Conservation (phyloP, 352 stramenopile species). For the Globisporangium parvum region DNA sequence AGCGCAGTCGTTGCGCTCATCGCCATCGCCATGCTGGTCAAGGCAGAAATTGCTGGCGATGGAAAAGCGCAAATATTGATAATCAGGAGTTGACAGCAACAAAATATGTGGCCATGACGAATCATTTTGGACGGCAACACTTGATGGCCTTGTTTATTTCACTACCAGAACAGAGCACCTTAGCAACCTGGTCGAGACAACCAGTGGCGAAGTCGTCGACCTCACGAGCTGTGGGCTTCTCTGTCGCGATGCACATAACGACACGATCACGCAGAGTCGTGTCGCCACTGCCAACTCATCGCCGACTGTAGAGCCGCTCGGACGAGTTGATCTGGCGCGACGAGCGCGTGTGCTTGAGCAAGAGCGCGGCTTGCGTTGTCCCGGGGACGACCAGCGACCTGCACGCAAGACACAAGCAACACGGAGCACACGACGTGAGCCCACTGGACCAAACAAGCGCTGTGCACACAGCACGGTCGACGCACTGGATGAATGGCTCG, state of each 20-base stretch:
- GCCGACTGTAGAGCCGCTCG: conserved; percentile 67
- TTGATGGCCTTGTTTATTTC: neutral
- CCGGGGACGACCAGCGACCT: conserved; percentile 58
- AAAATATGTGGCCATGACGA: no score
- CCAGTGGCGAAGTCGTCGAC: no score
- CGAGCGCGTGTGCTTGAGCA: conserved; percentile 78
- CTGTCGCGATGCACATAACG: neutral
- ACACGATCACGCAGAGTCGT: neutral
- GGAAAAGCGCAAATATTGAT: no score
- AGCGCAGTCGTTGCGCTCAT: neutral
- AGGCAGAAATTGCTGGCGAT: neutral
- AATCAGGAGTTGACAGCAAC: no score
- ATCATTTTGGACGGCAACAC: neutral
- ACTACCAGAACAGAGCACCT: neutral
- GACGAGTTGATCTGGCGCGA: conserved; percentile 67
- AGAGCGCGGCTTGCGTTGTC: conserved; percentile 65
- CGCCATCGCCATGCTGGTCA: no score
- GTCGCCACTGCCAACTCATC: neutral
- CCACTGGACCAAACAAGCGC: neutral
- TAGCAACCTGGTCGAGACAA: neutral
- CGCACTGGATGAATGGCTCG: conserved; percentile 78
- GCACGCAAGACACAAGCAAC: neutral
- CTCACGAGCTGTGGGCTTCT: no score
- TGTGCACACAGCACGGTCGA: neutral
- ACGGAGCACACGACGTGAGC: neutral